These are phyloP conservation scores for Phaeosphaeria sp. DNA, from an alignment of 2,329 filamentous ascomycete genomes.

Conservation along the genomic window DNA sequence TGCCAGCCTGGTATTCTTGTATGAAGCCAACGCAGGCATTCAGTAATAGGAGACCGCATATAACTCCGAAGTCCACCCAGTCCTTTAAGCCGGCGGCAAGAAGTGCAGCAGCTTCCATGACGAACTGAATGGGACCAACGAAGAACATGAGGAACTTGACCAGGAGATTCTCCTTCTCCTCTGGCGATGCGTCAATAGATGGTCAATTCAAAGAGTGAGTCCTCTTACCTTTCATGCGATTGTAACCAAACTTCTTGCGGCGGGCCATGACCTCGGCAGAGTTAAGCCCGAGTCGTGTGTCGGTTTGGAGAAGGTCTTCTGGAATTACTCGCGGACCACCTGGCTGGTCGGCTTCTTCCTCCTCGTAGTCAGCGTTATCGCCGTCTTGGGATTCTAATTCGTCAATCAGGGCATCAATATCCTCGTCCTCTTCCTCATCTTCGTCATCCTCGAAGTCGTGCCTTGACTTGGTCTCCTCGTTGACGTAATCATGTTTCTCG, in stretches of 20 bases:
- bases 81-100: constrained; percentile 84
- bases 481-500: constrained; percentile 7
- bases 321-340: constrained; percentile 68
- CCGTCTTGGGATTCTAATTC: constrained; percentile 85
- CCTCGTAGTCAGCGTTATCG: constrained; percentile 68
- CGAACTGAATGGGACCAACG: constrained; percentile 88
- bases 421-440: constrained; percentile 75
- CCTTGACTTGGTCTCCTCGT: constrained; percentile 1
- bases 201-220: not conserved
- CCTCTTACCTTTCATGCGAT: constrained; percentile 73
- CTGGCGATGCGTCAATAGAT: constrained; percentile 44
- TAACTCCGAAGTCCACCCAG: constrained; percentile 94
- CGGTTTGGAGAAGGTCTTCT: constrained; percentile 79
- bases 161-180: constrained; percentile 84
- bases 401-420: constrained; percentile 86
- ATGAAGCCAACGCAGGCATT: constrained; percentile 87
- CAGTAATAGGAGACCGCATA: constrained; percentile 80
- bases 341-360: constrained; percentile 60
- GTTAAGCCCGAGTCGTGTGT: constrained; percentile 74
- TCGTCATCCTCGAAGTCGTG: constrained; percentile 3
- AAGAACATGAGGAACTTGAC: constrained; percentile 86
- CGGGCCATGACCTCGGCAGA: constrained; percentile 69
- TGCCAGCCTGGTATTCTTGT: constrained; percentile 88
- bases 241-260: constrained; percentile 78
- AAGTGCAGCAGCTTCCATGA: constrained; percentile 85